These are phyloP conservation scores for Neurospora crassa DNA, from an alignment of 2,329 filamentous ascomycete genomes.

Conservation along the genomic window DNA sequence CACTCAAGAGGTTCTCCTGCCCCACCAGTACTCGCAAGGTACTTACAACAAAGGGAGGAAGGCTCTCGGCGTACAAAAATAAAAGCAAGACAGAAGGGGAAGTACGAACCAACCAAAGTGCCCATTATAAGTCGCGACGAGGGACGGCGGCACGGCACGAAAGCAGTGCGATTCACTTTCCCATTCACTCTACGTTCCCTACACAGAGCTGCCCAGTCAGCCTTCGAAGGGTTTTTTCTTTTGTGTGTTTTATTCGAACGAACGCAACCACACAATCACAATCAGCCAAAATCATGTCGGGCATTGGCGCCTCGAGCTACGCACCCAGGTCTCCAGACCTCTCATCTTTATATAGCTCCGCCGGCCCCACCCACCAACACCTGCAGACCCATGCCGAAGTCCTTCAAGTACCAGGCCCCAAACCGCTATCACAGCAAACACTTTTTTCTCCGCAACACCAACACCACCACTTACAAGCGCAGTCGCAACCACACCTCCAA, in stretches of 20 bases:
- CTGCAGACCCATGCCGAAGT: slow-evolving; percentile 12
- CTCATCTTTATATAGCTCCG: slow-evolving; percentile 40
- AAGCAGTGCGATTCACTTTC: not conserved
- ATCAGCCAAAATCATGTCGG: slow-evolving; percentile 33
- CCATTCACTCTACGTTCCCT: not conserved
- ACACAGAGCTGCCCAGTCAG: not conserved
- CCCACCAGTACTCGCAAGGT: not conserved
- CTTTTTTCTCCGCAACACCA: slow-evolving; percentile 22
- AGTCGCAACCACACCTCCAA: slow-evolving; percentile 15
- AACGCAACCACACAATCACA: not conserved
- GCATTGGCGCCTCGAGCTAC: slow-evolving; percentile 35
- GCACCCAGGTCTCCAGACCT: slow-evolving; percentile 51
- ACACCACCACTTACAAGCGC: slow-evolving; percentile 19
- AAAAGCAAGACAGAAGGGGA: not conserved
- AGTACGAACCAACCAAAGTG: not conserved
- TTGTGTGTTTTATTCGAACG: too few relatives aligned
- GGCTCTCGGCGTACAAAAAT: not conserved
- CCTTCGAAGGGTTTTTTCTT: not conserved
- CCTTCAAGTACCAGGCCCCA: slow-evolving; percentile 14
- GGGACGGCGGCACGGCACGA: not conserved
- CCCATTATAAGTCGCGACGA: not conserved
- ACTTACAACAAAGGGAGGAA: not conserved
- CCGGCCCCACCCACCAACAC: slow-evolving; percentile 21
- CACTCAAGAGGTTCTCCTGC: not conserved
- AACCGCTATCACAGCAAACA: slow-evolving; percentile 23